Base-by-base conservation (phyloP, 2,329 filamentous ascomycete species). In the Leptoxyphium fumago region DNA sequence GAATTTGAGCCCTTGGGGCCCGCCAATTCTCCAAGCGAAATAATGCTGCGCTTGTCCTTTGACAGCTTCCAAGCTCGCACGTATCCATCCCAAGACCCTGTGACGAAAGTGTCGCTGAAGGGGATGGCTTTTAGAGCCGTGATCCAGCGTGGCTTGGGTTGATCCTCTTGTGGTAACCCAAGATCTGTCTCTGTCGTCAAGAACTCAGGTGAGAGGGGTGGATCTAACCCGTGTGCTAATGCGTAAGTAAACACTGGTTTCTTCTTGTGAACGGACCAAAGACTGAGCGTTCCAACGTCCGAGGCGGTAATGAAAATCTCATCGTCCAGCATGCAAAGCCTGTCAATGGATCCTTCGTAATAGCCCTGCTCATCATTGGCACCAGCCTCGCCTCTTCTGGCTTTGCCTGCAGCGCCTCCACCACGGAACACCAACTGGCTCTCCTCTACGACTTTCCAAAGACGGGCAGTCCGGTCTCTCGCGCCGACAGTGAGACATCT, bases 381-480 rank as follows among this genome's bases (percentile, higher is more conserved):
- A 30, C 54, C 43, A 61, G 66, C 39, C 61, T 65, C 38, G 18
- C 71, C 30, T 54, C 57, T 21, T 72, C 69, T 55, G 51, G 39
- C 52, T 54, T 38, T 51, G 52, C 11, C 30, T 43, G 38, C 47
- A 28, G 55, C 56, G 41, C 79, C 82, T 49, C 87, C 86, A 46
- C 88, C 89, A 40, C 89, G 81, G 64, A 96, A 98, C 2, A 96
- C 88, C 6, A 98, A 75, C 61, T 98, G 91, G 1, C 83, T 85
- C 66, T 98, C 89, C 55, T 98, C 91, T 4, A 85, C 78, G 1
- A 98, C 88, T 64, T 95, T 95, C 91, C 91, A 98, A 53, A 94
- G 67, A 46, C 91, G 75, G 34, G 89, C 91, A 2, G 88, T 95
- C 45, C 89, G 80, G 62, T 98, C 91, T 51, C 91, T 75, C 5